Evolutionary conservation across 192 early-diverging fungal species (phyloP).

Genomic region (Lobosporangium transversale): DNA sequence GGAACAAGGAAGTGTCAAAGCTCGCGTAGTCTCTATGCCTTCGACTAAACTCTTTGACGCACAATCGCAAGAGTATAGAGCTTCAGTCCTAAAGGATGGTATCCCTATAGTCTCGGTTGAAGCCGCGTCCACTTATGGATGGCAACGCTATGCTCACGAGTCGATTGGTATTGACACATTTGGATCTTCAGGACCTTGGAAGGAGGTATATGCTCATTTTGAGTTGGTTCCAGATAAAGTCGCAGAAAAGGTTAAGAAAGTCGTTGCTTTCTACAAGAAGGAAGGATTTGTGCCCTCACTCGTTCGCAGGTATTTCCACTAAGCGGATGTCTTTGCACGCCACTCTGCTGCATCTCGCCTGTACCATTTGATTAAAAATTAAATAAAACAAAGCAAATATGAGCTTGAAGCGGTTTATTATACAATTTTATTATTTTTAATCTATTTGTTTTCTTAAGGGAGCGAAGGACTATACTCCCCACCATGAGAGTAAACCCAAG

Average conservation of each 20-base stretch:
- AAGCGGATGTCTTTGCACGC: neutral
- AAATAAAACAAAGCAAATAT: too few relatives aligned
- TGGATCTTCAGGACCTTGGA: conserved; percentile 85
- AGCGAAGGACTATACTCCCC: too few relatives aligned
- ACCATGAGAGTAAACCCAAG: conserved; percentile 78
- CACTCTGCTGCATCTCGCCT: too few relatives aligned
- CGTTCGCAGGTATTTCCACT: conserved; percentile 51
- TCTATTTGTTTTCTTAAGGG: too few relatives aligned
- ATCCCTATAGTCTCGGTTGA: conserved; percentile 91
- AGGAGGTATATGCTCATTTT: conserved; percentile 87
- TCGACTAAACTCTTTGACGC: conserved; percentile 89
- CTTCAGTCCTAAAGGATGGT: conserved; percentile 80
- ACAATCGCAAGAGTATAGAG: conserved; percentile 83
- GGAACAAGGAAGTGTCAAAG: conserved; percentile 63
- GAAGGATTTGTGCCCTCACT: conserved; percentile 56
- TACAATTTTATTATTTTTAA: conserved; percentile 1
- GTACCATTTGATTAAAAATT: too few relatives aligned
- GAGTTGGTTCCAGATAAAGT: conserved; percentile 81
- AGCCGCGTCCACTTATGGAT: conserved; percentile 87
- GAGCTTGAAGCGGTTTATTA: too few relatives aligned
- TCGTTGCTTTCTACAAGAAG: conserved; percentile 80
- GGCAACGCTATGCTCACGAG: conserved; percentile 91
- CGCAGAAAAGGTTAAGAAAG: conserved; percentile 80
- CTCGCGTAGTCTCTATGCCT: conserved; percentile 94
- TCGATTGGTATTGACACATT: conserved; percentile 91